Evolutionary conservation across 768 basidiomycete genomes (phyloP).

Genomic region (Suillus spraguei): DNA sequence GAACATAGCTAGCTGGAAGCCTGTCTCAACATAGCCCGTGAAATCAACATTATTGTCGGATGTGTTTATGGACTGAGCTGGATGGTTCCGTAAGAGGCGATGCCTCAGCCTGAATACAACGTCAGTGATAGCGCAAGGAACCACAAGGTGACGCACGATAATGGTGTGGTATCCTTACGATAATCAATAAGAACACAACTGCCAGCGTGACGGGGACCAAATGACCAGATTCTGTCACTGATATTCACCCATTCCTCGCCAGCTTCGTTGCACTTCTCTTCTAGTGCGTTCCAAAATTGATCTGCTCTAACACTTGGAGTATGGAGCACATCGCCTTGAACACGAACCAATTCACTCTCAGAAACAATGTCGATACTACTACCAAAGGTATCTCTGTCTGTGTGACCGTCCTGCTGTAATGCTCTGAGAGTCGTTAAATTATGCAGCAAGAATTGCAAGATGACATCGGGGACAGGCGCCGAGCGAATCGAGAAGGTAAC

Average conservation of each 20-base stretch:
- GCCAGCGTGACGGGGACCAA: conserved; percentile 88
- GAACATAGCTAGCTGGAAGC: conserved; percentile 93
- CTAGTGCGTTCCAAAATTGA: conserved; percentile 79
- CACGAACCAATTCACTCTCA: conserved; percentile 43
- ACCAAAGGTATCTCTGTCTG: conserved; percentile 30
- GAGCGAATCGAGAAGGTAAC: conserved; percentile 87
- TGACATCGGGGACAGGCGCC: conserved; percentile 67
- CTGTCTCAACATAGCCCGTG: conserved; percentile 84
- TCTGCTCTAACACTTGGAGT: conserved; percentile 69
- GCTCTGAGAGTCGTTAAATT: conserved; percentile 67
- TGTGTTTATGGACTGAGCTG: conserved; percentile 35
- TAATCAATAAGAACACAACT: conserved; percentile 85
- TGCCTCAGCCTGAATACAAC: conserved; percentile 48
- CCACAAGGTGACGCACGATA: conserved; percentile 53
- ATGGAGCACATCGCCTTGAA: conserved; percentile 60
- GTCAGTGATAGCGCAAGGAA: conserved; percentile 12
- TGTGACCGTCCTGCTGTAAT: conserved; percentile 53
- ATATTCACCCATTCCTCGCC: conserved; percentile 82
- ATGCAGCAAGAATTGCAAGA: conserved; percentile 77
- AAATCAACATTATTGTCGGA: conserved; percentile 54
- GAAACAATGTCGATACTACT: conserved; percentile 18
- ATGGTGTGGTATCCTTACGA: conserved; percentile 45
- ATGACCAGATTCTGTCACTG: conserved; percentile 79
- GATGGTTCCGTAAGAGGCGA: conserved; percentile 44
- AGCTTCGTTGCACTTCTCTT: conserved; percentile 60